Base-by-base conservation (phyloP, 1,139 yeast species). In the Suhomyces coccinellae region DNA sequence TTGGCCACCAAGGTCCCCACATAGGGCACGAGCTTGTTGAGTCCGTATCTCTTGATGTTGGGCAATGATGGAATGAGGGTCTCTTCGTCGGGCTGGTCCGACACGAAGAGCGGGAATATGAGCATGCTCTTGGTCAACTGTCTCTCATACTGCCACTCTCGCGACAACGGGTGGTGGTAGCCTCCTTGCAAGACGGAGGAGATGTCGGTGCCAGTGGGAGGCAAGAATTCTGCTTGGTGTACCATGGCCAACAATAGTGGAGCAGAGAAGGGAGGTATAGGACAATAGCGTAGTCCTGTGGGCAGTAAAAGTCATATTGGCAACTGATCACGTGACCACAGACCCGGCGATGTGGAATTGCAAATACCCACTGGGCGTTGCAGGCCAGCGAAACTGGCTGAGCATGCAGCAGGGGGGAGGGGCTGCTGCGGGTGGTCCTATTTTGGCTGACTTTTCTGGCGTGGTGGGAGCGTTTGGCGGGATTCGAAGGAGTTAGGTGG, bases 111-210 rank as follows among this genome's bases (percentile, higher is more conserved):
- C 15, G 99, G 99, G 70, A 87, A 91, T 50, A 95, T 90, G 62
- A 93, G 85, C 96, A 90, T 87, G 61, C 79, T 80, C 67, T 93
- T 95, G 35, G 86, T 77, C 48, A 93, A 76, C 62, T 84, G 95
- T 56, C 91, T 79, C 58, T 85, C 90, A 54, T 78, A 79, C 66
- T 93, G 99, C 99, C 99, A 93, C 64, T 80, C 85, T 56, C 99
- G 79, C 16, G 91, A 63, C 46, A 93, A 73, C 1, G 97, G 95
- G 59, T 91, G 96, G 66, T 87, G 86, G 70, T 91, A 93, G 3
- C 99, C 97, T 48, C 98, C 97, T 52, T 93, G 93, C 41, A 93
- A 76, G 38, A 93, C 73, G 6, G 96, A 86, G n/a, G 90, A 77
- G 51, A 87, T 80, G 35, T 76, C 73, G 1, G 93, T 79, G 27